Evolutionary conservation across 2,329 filamentous ascomycete species (phyloP), one percentile per base, ranked within the genome.

Genomic region (Phoma sp.): DNA sequence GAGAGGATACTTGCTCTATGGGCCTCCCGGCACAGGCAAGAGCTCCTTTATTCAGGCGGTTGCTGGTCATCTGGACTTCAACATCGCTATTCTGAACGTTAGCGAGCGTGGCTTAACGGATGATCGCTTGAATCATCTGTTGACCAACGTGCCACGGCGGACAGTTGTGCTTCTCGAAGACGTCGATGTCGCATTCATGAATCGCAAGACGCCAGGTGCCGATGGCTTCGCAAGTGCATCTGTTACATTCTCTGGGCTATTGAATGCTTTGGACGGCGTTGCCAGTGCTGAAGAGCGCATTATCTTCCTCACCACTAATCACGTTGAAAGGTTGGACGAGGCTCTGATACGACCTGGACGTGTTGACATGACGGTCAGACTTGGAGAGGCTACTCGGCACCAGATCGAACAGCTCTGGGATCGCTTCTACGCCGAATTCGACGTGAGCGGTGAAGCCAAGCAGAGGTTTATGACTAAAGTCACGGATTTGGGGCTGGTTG

Each of bases 21-120:
- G 93, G 0, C 92, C 93, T 4, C 93, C 93, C 0, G 93, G 93
- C 0, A 96, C 89, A 37, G 96, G 91, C 32, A 98, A 96, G 79
- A 97, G 89, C 57, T 96, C 91, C 0, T 98, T 99, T 65, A 97
- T 99, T 59, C 92, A 97, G 75, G 93, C 95, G 0, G 79, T 99
- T 37, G 95, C 95, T 0, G 93, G 92, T n/a, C 88, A 95, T 68
- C 77, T 97, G 52, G 91, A 96, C 71, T 96, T 93, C 73, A 90
- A 90, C 65, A 95, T 97, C 64, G 92, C 93, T 47, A 93, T 96
- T 77, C 82, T 97, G 61, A 96, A 96, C 65, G 83, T 97, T 27
- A 95, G 90, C 75, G 91, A 96, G 77, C 84, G 91, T 49, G 93
- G 93, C 13, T 83, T 97, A 70, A 96, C 91, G 2, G 93, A 97